Percentiles rank a stretch among this genome's conserved stretches.
Conservation (phyloP, 164 flowering plant genomes). For the Magnolia changhungtana region DNA sequence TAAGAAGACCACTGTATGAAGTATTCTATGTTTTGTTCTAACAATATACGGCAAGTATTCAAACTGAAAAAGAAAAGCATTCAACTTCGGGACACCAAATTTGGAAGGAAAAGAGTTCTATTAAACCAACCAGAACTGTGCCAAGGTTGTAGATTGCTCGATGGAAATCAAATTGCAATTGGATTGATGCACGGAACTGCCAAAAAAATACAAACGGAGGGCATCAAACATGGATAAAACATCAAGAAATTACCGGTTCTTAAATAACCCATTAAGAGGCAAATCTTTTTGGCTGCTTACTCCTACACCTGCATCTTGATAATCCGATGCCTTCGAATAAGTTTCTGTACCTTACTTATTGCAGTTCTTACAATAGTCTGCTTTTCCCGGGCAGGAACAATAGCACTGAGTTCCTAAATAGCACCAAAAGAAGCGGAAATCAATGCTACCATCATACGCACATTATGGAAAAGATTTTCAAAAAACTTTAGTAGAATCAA, state of each 20-base stretch:
- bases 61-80: not conserved
- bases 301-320: slow-evolving; percentile 14
- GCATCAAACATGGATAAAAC: slow-evolving; percentile 4
- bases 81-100: not conserved
- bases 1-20: not conserved
- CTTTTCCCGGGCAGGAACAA: slow-evolving; percentile 92
- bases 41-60: not conserved
- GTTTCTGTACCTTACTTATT: slow-evolving; percentile 71
- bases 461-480: not conserved
- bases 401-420: slow-evolving; percentile 90
- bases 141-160: slow-evolving; percentile 99
- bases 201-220: slow-evolving; percentile 16
- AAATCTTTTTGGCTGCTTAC: slow-evolving; percentile 8
- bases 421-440: not conserved
- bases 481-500: not conserved
- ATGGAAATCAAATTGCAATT: slow-evolving; percentile 94
- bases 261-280: not conserved
- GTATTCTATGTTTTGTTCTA: not conserved
- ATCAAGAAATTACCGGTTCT: not conserved
- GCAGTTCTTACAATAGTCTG: slow-evolving; percentile 88
- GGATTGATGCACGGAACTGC: slow-evolving; percentile 95
- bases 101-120: slow-evolving; percentile 6
- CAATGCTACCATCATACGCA: slow-evolving; percentile 3
- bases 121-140: slow-evolving; percentile 84
- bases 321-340: slow-evolving; percentile 16